These are phyloP conservation scores for Lachancea nothofagi DNA, from an alignment of 805 yeast genomes.

Conservation along the genomic window DNA sequence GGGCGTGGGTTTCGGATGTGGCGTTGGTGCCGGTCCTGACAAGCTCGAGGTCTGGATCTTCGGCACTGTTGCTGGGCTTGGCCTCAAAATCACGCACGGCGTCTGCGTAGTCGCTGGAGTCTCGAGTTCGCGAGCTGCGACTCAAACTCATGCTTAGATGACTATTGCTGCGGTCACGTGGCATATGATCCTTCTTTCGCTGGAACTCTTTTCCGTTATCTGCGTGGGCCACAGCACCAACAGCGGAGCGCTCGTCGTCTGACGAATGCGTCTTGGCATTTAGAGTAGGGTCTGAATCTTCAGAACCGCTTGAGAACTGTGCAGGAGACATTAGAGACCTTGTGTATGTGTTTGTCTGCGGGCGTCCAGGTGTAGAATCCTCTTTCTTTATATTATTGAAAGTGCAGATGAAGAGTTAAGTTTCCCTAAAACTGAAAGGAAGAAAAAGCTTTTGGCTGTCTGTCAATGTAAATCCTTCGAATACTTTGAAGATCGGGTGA, in stretches of 20 bases:
- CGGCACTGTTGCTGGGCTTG: not conserved
- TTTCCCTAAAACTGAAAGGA: too few species aligned
- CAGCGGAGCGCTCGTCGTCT: not conserved
- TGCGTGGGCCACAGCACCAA: not conserved
- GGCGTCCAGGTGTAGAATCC: too few species aligned
- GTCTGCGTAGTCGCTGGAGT: slow-evolving; percentile 2
- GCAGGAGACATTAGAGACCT: not conserved
- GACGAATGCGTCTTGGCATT: not conserved
- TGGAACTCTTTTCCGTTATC: too few species aligned
- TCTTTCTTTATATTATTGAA: too few species aligned
- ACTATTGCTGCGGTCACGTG: too few species aligned
- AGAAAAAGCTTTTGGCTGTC: too few species aligned
- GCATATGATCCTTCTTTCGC: too few species aligned
- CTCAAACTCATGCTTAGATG: too few species aligned
- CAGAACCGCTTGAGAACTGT: too few species aligned
- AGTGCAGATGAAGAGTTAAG: too few species aligned
- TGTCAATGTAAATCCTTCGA: too few species aligned
- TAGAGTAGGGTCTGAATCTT: slow-evolving; percentile 1
- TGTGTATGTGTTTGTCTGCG: not conserved
- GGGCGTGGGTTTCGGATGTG: slow-evolving; percentile 21
- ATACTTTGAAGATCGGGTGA: too few species aligned
- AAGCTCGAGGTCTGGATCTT: slow-evolving; percentile 8
- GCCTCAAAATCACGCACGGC: not conserved
- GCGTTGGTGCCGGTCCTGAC: slow-evolving; percentile 13
- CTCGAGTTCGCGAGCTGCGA: not conserved